phyloP scores from a whole-genome alignment of 2,329 filamentous ascomycete species.

The Phoma herbarum region DNA sequence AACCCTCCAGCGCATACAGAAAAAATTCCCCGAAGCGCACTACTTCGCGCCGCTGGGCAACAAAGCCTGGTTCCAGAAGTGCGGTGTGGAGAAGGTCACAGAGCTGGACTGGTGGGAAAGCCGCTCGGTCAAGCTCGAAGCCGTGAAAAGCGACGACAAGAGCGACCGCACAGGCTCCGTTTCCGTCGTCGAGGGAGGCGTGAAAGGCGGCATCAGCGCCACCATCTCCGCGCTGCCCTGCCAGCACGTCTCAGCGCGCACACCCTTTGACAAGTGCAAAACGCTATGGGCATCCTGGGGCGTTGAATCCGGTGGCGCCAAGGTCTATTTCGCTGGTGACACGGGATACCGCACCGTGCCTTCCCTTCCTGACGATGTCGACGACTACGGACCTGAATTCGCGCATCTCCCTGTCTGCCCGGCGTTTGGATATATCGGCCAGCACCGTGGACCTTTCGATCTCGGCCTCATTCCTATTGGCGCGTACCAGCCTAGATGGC shows the following conservation, averaged over 20 bases:
- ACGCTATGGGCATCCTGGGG: constrained; percentile 93
- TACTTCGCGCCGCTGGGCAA: constrained; percentile 90
- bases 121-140: constrained; percentile 72
- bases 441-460: constrained; percentile 83
- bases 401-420: constrained; percentile 75
- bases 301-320: constrained; percentile 75
- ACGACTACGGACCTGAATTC: constrained; percentile 76
- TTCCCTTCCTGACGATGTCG: constrained; percentile 65
- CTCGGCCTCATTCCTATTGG: constrained; percentile 93
- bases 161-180: constrained; percentile 19
- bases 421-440: constrained; percentile 84
- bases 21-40: constrained; percentile 77
- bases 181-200: constrained; percentile 19
- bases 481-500: constrained; percentile 76
- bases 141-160: neutral
- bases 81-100: constrained; percentile 78
- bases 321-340: constrained; percentile 88
- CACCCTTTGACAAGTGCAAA: constrained; percentile 71
- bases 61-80: constrained; percentile 78
- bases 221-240: constrained; percentile 81
- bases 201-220: constrained; percentile 66
- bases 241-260: constrained; percentile 81
- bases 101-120: constrained; percentile 98
- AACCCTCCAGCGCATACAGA: constrained; percentile 74
- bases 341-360: constrained; percentile 88